A percentile compares a stretch with the other conserved stretches of the same genome.
Conservation (phyloP, 805 yeast genomes). For the Yarrowia deformans region DNA sequence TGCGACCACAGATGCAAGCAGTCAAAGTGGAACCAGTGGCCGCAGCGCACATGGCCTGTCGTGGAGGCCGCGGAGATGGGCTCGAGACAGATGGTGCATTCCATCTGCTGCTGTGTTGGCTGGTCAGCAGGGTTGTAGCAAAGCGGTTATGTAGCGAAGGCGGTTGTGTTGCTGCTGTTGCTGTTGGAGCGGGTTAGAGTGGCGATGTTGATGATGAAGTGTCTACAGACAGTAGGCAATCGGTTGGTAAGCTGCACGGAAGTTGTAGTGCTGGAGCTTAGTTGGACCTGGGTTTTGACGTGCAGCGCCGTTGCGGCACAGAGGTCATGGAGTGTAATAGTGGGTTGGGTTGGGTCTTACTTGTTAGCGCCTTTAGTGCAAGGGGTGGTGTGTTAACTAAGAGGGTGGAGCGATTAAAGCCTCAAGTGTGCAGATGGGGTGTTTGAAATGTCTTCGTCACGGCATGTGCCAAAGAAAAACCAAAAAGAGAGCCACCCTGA, state of each 20-base stretch:
- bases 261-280: neutral
- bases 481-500: neutral
- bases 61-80: conserved; percentile 41
- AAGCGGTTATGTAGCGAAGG: neutral
- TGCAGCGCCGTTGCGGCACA: conserved; percentile 25
- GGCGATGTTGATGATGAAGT: neutral
- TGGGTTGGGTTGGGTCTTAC: neutral
- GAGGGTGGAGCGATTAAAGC: neutral
- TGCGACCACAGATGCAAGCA: conserved; percentile 67
- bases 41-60: conserved; percentile 54
- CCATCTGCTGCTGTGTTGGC: conserved; percentile 30
- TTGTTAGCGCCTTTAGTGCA: neutral
- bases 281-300: conserved; percentile 11
- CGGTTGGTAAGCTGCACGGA: neutral
- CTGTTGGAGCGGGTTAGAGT: neutral
- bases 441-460: too few relatives aligned
- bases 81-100: conserved; percentile 72
- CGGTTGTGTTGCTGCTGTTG: neutral
- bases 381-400: too few relatives aligned
- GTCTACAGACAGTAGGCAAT: neutral
- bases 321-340: neutral
- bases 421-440: conserved; percentile 4
- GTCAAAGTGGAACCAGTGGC: conserved; percentile 62
- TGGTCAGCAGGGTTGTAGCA: neutral
- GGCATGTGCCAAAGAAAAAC: too few relatives aligned